Evolutionary conservation across 352 stramenopile species (phyloP), one percentile per base, ranked within the genome.

Genomic region (Phytophthora hybrid): DNA sequence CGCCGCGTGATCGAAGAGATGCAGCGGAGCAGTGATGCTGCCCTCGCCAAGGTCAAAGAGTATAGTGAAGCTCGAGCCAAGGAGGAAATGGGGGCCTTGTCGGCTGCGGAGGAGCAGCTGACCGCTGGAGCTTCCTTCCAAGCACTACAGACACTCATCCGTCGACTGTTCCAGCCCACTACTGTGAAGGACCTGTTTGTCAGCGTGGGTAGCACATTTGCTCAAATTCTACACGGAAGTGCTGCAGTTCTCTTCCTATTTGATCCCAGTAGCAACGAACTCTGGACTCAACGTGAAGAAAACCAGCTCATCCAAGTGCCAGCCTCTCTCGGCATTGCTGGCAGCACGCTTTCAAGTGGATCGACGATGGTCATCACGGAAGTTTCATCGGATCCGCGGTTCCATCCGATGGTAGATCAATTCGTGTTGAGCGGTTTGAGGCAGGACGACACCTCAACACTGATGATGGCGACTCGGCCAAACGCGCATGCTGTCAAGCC

Each of bases 341-440:
- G 87, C 1, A 79, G 63, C 16, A 78, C 83, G 13, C 56, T 91
- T 11, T 81, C 84, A 0, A 83, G 66, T 39, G 68, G 63, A 57
- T 73, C 75, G 7, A 83, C 71, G 4, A 14, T 91, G 2, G 55
- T 89, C 1, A 71, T 88, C 10, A 70, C 76, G 6, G 80, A 90
- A 59, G 63, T 85, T 13, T 44, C 70, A 23, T 19, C 59, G 1
- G 83, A 94, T 61, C 57, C 70, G 13, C 76, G 85, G 0, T 94
- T 90, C 58, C 82, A 93, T 71, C 80, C 84, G 4, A 82, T 91
- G 61, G 75, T 94, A 0, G 87, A 94, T 44, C 84, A 94, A 44
- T 79, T 90, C 31, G 81, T 79, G 2, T 8, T 92, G 11, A 69
- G 57, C 16, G 55, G 59, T 0, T 58, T 89, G 26, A 54, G 32